Base-by-base conservation (phyloP, 768 basidiomycete genomes). In the Tylopilus cervinicoccineus region DNA sequence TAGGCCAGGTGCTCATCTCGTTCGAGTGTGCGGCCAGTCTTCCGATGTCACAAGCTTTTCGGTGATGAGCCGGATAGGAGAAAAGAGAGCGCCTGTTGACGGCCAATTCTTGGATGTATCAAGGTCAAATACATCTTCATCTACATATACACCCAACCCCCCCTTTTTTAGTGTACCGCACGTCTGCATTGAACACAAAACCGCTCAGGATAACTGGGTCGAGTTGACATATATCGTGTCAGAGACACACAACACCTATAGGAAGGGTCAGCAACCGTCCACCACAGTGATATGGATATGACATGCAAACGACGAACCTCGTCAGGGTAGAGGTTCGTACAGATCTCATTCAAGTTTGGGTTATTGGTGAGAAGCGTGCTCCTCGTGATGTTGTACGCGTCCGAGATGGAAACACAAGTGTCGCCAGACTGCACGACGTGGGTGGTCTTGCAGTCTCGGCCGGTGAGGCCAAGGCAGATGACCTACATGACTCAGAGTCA, bases 341-440 rank as follows among this genome's bases (percentile, higher is more conserved):
- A 83, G 7, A 28, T 56, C 9, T 53, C 47, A 62, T 81, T 67
- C 47, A 87, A 62, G 58, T 86, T 82, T 3, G 80, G 84, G 69
- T 87, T 88, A 71, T 87, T 86, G 26, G 70, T 58, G 51, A 72
- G 61, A 20, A 88, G 68, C 19, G 75, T 76, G 32, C 55, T 70
- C 53, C 71, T 51, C 40, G 73, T 57, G 50, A 83, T 76, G 24
- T 68, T 70, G 48, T 74, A 72, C 20, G 48, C 60, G 0, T 49
- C 40, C 3, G 74, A 63, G 45, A 87, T 75, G 20, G 40, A 45
- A 1, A 43, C 53, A 66, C 86, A 88, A 28, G 66, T 73, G 57
- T 86, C 76, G n/a, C 76, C 77, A 0, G 56, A 34, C 20, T 62
- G 56, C 29, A 80, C 73, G 34, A 75, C 70, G 57, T 79, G 70